Percentiles rank a stretch among this genome's conserved stretches.
Evolutionary conservation across 805 yeast species (phyloP).

Genomic region (Lachancea meyersii): DNA sequence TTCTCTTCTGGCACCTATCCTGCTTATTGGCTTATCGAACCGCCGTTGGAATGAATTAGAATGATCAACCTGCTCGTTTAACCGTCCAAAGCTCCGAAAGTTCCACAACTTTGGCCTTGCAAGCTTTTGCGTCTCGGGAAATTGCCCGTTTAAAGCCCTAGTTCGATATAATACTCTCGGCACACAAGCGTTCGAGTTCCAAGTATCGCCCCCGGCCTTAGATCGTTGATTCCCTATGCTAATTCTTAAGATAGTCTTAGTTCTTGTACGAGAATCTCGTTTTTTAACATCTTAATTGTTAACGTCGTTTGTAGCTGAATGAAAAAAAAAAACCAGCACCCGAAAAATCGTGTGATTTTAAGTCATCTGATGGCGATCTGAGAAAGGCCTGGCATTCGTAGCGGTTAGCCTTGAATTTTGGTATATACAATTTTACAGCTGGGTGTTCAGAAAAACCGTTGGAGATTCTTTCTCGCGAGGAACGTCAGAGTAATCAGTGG

Average conservation of each 20-base stretch:
- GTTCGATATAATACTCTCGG: not conserved
- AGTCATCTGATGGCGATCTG: not conserved
- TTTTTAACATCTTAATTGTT: not conserved
- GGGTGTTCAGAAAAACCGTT: too few relatives aligned
- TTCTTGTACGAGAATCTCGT: conserved; percentile 1
- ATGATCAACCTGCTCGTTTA: not conserved
- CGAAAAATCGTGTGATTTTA: not conserved
- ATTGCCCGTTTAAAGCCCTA: not conserved
- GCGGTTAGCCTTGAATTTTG: too few relatives aligned
- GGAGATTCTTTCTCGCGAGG: not conserved
- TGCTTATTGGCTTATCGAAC: not conserved
- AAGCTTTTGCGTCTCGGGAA: not conserved
- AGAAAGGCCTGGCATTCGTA: too few relatives aligned
- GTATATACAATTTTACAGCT: conserved; percentile 1
- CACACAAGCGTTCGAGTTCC: not conserved
- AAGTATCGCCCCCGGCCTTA: not conserved
- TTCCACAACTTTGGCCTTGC: not conserved
- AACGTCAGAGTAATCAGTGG: too few relatives aligned
- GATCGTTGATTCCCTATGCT: not conserved
- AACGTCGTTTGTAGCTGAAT: not conserved
- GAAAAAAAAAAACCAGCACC: not conserved
- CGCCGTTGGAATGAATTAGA: not conserved
- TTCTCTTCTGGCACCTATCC: not conserved
- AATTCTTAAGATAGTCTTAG: not conserved
- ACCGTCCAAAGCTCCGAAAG: not conserved